These are phyloP conservation scores for Drechslerella dactyloides DNA, from an alignment of 2,329 filamentous ascomycete genomes.

Conservation along the genomic window DNA sequence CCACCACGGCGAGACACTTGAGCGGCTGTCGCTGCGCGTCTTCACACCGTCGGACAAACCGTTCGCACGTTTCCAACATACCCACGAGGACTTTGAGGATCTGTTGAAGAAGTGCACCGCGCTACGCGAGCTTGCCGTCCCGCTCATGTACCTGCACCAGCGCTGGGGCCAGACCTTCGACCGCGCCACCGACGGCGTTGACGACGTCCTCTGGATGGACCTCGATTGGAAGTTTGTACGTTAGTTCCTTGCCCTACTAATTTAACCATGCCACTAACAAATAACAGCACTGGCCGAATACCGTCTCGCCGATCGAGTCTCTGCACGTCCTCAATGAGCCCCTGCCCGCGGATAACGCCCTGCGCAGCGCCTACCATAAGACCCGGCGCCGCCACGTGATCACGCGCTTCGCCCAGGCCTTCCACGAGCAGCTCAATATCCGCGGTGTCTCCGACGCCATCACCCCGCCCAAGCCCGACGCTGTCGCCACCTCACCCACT, in stretches of 20 bases:
- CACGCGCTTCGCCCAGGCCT: constrained; percentile 32
- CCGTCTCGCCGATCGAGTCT: constrained; percentile 28
- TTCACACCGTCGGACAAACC: constrained; percentile 38
- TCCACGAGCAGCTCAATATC: constrained; percentile 45
- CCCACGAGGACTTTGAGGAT: constrained; percentile 23
- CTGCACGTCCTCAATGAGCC: constrained; percentile 47
- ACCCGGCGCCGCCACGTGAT: constrained; percentile 32
- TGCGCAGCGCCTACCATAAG: constrained; percentile 29
- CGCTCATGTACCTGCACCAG: constrained; percentile 34
- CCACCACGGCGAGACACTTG: constrained; percentile 32
- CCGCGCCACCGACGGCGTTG: background rate
- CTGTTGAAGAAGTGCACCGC: constrained; percentile 34
- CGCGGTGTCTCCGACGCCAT: constrained; percentile 22
- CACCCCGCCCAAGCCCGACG: background rate
- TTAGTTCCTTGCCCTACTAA: background rate
- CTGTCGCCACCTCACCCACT: background rate
- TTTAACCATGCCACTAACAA: background rate
- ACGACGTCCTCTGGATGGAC: constrained; percentile 26
- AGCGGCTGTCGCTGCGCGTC: constrained; percentile 30
- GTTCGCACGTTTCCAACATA: constrained; percentile 25
- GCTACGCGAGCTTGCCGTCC: constrained; percentile 32
- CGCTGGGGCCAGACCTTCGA: constrained; percentile 9
- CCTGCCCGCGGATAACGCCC: constrained; percentile 18
- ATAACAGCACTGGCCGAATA: constrained; percentile 34
- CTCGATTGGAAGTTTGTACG: constrained; percentile 43